These are phyloP conservation scores for Xanthoconium separans DNA, from an alignment of 1,284 basidiomycete species.

Conservation along the genomic window DNA sequence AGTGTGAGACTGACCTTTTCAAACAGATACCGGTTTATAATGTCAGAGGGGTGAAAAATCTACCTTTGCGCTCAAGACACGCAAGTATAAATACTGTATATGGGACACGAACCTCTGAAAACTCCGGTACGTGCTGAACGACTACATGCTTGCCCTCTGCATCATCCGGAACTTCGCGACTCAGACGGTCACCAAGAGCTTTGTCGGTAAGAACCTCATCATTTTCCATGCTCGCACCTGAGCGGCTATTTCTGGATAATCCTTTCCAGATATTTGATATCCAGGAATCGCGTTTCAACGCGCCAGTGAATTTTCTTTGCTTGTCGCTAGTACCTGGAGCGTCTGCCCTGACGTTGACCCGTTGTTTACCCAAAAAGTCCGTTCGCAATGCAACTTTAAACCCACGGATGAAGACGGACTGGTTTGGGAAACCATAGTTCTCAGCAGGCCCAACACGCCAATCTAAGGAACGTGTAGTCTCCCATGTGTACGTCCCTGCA, in stretches of 20 bases:
- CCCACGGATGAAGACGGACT: conserved; percentile 12
- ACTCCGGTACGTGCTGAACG: not conserved
- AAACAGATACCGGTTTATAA: not conserved
- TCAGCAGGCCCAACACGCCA: conserved; percentile 9
- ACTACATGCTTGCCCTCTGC: not conserved
- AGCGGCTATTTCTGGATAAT: not conserved
- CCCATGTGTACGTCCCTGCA: conserved; percentile 6
- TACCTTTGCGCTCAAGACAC: not conserved
- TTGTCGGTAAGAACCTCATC: not conserved
- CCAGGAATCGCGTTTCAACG: not conserved
- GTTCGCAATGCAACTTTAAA: conserved; percentile 10
- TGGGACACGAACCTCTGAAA: not conserved
- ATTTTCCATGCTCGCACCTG: not conserved
- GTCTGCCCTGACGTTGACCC: conserved; percentile 3
- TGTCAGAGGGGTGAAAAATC: not conserved
- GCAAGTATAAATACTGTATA: not conserved
- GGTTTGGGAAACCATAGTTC: conserved; percentile 3
- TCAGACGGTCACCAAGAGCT: not conserved
- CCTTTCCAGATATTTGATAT: not conserved
- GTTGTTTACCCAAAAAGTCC: not conserved
- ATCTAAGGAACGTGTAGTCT: conserved; percentile 1
- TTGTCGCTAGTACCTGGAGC: not conserved
- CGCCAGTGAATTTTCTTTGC: not conserved
- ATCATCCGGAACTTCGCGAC: not conserved
- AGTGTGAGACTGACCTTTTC: not conserved